These are phyloP conservation scores for Pseudogymnoascus sp. DNA, from an alignment of 2,329 filamentous ascomycete genomes.

Conservation along the genomic window DNA sequence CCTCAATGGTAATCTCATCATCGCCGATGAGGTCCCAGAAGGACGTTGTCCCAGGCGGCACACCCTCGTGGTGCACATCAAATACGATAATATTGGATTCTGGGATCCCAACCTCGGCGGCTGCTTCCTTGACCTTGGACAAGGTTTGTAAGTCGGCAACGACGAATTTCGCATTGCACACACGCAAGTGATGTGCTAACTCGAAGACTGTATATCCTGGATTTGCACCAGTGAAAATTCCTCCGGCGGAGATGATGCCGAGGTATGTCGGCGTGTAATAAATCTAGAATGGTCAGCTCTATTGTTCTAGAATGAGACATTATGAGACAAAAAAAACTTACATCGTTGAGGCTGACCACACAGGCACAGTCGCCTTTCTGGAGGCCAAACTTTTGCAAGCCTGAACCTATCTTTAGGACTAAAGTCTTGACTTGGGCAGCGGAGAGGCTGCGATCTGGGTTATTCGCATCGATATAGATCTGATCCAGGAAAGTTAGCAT, in stretches of 20 bases:
- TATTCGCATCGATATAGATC: constrained; percentile 6
- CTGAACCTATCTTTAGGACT: constrained; percentile 23
- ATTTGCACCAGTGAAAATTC: constrained; percentile 23
- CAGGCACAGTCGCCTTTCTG: constrained; percentile 26
- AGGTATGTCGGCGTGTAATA: constrained; percentile 20
- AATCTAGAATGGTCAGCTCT: constrained; percentile 14
- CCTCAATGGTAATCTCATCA: not conserved
- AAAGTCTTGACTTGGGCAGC: constrained; percentile 21
- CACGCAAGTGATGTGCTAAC: constrained; percentile 25
- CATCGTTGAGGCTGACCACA: constrained; percentile 26
- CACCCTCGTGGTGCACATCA: not conserved
- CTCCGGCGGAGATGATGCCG: constrained; percentile 25
- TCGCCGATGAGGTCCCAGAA: not conserved
- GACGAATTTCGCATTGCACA: constrained; percentile 21
- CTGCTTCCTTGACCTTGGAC: constrained; percentile 16
- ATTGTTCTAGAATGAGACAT: not conserved
- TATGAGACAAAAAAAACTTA: constrained; percentile 12
- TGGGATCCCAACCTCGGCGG: constrained; percentile 24
- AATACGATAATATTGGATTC: constrained; percentile 21
- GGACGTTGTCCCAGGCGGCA: not conserved
- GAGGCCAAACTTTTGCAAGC: constrained; percentile 23
- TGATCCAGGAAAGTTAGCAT: not conserved
- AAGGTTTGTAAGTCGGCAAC: constrained; percentile 24
- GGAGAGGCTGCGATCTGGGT: constrained; percentile 18
- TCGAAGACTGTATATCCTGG: constrained; percentile 26